Conservation (phyloP, 2,329 filamentous ascomycete genomes). For the Sphaerulina musiva region DNA sequence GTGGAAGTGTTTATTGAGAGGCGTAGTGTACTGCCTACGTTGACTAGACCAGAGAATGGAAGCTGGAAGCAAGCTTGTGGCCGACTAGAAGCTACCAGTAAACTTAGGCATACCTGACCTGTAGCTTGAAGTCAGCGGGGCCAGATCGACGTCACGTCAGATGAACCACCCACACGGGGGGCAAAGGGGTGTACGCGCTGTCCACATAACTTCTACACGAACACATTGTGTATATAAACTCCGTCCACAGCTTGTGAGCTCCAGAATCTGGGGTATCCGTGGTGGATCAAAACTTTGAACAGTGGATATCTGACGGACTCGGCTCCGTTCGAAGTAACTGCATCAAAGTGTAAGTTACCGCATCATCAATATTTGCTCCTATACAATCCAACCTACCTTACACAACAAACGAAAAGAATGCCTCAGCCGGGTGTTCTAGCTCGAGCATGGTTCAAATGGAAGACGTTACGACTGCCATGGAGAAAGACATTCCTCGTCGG, state of each 20-base stretch:
- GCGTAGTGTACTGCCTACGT: neutral
- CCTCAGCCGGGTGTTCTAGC: slow-evolving; percentile 35
- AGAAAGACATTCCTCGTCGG: slow-evolving; percentile 54
- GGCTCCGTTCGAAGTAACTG: neutral
- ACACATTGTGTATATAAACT: too few species aligned
- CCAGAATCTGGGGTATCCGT: too few species aligned
- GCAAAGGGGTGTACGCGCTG: too few species aligned
- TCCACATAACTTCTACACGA: too few species aligned
- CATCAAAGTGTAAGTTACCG: neutral
- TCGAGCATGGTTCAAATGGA: slow-evolving; percentile 57
- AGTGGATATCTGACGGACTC: neutral
- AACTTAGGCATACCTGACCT: too few species aligned
- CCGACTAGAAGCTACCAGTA: too few species aligned
- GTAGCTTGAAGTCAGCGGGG: too few species aligned
- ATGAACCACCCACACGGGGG: too few species aligned
- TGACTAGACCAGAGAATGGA: neutral
- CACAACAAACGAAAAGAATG: slow-evolving; percentile 28
- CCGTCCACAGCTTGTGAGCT: too few species aligned
- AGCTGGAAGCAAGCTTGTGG: too few species aligned
- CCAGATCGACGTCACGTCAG: too few species aligned
- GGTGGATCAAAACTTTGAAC: neutral
- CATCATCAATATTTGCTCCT: slow-evolving; percentile 1
- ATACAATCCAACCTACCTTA: neutral
- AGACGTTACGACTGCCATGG: slow-evolving; percentile 56
- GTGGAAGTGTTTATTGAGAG: neutral